phyloP scores from a whole-genome alignment of 768 basidiomycete species.

The Tephrocybe sp. region DNA sequence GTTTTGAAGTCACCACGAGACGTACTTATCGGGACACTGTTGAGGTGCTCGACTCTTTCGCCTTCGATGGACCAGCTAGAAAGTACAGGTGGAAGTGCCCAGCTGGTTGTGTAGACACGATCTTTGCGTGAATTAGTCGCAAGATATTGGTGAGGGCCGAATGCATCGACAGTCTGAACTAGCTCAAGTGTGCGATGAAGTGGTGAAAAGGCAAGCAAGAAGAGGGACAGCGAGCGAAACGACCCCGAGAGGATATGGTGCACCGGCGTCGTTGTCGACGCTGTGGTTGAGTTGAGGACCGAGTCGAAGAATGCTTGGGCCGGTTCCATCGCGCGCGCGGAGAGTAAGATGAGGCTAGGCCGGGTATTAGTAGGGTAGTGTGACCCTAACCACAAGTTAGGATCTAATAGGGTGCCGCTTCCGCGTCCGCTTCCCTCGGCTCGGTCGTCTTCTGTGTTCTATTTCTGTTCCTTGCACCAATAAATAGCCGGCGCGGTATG shows the following conservation, averaged over 20 bases:
- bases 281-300: constrained; percentile 3
- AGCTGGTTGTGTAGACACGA: constrained; percentile 46
- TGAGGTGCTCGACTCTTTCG: constrained; percentile 36
- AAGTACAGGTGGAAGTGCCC: constrained; percentile 46
- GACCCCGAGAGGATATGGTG: constrained; percentile 46
- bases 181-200: constrained; percentile 35
- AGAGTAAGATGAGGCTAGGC: neutral
- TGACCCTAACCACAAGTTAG: constrained; percentile 19
- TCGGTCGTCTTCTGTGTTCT: neutral
- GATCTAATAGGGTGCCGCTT: constrained; percentile 4
- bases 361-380: neutral
- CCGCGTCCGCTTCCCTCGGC: constrained; percentile 17
- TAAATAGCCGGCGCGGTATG: neutral
- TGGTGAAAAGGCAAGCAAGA: constrained; percentile 48
- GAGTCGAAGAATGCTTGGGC: constrained; percentile 9
- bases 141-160: constrained; percentile 53
- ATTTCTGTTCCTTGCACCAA: neutral
- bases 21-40: constrained; percentile 45
- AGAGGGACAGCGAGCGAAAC: constrained; percentile 50
- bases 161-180: constrained; percentile 39
- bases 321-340: constrained; percentile 13
- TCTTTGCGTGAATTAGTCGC: constrained; percentile 33
- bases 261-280: constrained; percentile 5
- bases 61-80: constrained; percentile 43
- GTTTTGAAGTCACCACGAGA: neutral